Conservation (phyloP, 306 rosid genomes). For the Vicia villosa region DNA sequence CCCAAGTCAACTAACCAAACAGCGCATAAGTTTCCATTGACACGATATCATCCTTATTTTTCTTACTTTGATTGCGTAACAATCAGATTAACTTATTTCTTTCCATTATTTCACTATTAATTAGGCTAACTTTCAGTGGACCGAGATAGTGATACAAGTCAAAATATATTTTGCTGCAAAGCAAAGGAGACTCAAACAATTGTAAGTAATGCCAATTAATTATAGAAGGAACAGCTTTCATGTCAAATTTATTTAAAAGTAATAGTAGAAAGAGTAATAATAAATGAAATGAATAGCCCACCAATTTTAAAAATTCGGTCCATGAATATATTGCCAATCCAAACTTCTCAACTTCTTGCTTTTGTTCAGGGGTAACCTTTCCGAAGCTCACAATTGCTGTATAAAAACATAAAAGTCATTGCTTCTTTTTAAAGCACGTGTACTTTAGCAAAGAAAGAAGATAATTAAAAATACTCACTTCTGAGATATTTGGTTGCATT, state of each 20-base stretch:
- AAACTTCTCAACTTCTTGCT: slow-evolving; percentile 60
- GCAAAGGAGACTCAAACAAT: slow-evolving; percentile 5
- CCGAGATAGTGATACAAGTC: slow-evolving; percentile 9
- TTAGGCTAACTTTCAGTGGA: background rate
- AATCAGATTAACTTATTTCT: background rate
- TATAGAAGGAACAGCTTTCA: slow-evolving; percentile 4
- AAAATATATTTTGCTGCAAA: background rate
- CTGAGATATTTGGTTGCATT: slow-evolving; percentile 55
- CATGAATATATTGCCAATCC: slow-evolving; percentile 73
- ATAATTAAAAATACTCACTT: slow-evolving; percentile 56
- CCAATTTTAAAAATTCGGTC: slow-evolving; percentile 79
- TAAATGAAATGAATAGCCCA: slow-evolving; percentile 46
- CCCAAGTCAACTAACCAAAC: slow-evolving; percentile 17
- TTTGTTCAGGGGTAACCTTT: slow-evolving; percentile 72
- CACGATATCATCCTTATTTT: slow-evolving; percentile 11
- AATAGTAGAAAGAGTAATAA: slow-evolving; percentile 14
- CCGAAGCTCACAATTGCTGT: slow-evolving; percentile 94
- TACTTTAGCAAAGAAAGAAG: slow-evolving; percentile 26
- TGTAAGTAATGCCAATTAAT: slow-evolving; percentile 3
- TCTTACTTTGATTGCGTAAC: background rate
- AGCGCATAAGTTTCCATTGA: slow-evolving; percentile 14
- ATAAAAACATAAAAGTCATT: slow-evolving; percentile 32
- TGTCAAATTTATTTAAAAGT: slow-evolving; percentile 25
- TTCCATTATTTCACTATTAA: slow-evolving; percentile 7
- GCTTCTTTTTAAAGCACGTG: background rate